Conservation (phyloP, 2,329 filamentous ascomycete species). For the Colletotrichum sp. region DNA sequence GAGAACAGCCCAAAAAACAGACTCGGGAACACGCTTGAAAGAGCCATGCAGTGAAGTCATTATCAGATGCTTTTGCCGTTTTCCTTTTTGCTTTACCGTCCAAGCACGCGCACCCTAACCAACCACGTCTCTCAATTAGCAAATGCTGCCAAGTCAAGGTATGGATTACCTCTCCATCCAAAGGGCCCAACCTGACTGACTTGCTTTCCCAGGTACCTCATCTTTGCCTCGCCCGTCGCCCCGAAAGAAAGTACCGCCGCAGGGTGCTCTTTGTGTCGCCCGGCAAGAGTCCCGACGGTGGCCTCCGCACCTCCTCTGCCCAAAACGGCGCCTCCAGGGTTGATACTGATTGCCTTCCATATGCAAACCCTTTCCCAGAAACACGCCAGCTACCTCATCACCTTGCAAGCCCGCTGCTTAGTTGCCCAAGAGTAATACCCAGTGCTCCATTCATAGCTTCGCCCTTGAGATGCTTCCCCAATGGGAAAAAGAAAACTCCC, state of each 20-base stretch:
- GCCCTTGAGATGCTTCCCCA: background rate
- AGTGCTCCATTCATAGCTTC: background rate
- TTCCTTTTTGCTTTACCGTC: constrained; percentile 13
- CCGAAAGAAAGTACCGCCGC: background rate
- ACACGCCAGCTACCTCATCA: constrained; percentile 10
- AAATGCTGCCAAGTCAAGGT: background rate
- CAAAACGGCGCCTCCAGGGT: constrained; percentile 3
- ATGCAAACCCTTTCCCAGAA: constrained; percentile 11
- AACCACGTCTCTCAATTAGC: background rate
- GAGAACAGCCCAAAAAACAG: background rate
- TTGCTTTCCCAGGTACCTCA: background rate
- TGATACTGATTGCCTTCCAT: constrained; percentile 5
- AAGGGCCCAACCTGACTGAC: background rate
- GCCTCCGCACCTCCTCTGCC: background rate
- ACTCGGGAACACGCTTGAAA: background rate
- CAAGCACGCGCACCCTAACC: constrained; percentile 8
- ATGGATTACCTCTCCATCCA: background rate
- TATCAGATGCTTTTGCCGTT: constrained; percentile 18
- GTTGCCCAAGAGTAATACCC: background rate
- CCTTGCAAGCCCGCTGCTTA: constrained; percentile 6
- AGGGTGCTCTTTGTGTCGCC: background rate
- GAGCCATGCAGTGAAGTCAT: constrained; percentile 17
- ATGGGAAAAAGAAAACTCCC: background rate
- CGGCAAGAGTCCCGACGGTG: background rate
- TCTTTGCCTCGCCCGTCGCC: background rate